These are phyloP conservation scores for Talaromyces piceae DNA, from an alignment of 2,329 filamentous ascomycete species.

Conservation along the genomic window DNA sequence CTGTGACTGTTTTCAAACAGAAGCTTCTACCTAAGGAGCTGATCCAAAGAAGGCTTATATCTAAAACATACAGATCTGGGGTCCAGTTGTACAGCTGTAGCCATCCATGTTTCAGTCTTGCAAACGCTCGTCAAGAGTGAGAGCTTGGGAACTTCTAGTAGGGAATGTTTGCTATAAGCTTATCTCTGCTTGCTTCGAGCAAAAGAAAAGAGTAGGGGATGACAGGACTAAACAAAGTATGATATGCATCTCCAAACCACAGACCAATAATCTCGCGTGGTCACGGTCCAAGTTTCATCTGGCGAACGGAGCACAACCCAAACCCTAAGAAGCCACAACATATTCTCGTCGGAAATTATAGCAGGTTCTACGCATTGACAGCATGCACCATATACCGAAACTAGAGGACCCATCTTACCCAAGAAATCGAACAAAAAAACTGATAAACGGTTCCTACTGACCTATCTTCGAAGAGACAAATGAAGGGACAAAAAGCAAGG, in stretches of 20 bases:
- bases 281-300: background rate
- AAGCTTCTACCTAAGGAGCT: background rate
- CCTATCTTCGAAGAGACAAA: background rate
- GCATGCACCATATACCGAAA: background rate
- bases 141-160: no score
- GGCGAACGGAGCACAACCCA: background rate
- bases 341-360: no score
- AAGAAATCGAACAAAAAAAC: no score
- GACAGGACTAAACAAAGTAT: no score
- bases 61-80: background rate
- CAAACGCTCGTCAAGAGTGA: background rate
- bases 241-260: background rate
- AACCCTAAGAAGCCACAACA: background rate
- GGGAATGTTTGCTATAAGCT: no score
- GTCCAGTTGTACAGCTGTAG: background rate
- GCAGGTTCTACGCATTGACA: background rate
- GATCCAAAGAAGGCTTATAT: background rate
- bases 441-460: no score
- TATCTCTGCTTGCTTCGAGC: no score
- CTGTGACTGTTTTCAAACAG: background rate
- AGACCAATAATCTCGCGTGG: background rate
- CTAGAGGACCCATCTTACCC: no score
- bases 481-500: background rate
- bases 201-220: no score
- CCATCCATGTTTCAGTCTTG: background rate